phyloP scores from a whole-genome alignment of 306 rosid species.

The Lathyrus sativus region DNA sequence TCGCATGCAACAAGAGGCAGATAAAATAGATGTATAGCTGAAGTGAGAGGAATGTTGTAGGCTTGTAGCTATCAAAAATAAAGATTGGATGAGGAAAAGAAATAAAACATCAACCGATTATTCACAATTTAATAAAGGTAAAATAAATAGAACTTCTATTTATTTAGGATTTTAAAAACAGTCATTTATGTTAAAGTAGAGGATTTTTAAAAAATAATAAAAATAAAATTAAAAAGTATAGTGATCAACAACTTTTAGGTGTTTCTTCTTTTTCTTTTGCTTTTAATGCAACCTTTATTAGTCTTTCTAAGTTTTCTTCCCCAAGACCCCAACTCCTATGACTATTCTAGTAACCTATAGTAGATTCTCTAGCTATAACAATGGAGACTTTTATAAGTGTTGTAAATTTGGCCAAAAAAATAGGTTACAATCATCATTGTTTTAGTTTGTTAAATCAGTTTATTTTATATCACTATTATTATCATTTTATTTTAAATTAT shows the following conservation, averaged over 20 bases:
- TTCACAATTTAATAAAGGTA: no score
- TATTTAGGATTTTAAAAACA: no score
- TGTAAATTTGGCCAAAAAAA: no score
- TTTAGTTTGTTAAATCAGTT: no score
- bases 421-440: no score
- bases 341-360: conserved; percentile 46
- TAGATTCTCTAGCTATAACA: conserved; percentile 42
- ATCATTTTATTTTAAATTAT: no score
- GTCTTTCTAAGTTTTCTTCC: conserved; percentile 21
- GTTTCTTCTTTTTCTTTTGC: conserved; percentile 24
- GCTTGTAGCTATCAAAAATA: background rate
- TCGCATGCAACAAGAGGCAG: background rate
- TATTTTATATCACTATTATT: no score
- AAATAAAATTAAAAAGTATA: background rate
- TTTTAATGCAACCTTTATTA: conserved; percentile 16
- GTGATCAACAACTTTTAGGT: conserved; percentile 19
- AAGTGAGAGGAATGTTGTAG: background rate
- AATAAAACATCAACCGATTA: background rate
- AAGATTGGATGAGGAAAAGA: background rate
- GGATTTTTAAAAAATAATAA: background rate
- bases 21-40: background rate
- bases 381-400: conserved; percentile 20
- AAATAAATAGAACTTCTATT: no score
- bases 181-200: conserved; percentile 1
- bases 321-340: conserved; percentile 23